These are phyloP conservation scores for Lichtheimia ornata DNA, from an alignment of 371 early-diverging fungal species.

Conservation along the genomic window DNA sequence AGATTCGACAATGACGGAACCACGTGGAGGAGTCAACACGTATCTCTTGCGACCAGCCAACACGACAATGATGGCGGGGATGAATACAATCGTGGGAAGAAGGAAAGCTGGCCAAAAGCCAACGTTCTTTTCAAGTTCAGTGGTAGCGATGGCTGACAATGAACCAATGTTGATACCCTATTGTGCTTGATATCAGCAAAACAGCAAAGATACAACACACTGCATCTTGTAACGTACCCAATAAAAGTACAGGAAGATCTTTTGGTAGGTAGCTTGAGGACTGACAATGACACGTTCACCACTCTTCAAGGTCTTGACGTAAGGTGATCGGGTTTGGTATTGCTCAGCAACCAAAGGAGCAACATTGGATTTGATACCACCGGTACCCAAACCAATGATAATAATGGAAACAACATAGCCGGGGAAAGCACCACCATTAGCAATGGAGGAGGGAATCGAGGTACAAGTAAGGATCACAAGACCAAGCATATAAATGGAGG, in stretches of 20 bases:
- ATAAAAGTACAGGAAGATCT: slow-evolving; percentile 67
- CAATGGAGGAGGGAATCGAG: slow-evolving; percentile 55
- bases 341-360: slow-evolving; percentile 55
- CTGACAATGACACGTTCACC: slow-evolving; percentile 48
- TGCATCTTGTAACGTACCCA: slow-evolving; percentile 29
- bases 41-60: slow-evolving; percentile 58
- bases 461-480: slow-evolving; percentile 66
- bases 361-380: slow-evolving; percentile 55
- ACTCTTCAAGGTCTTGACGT: slow-evolving; percentile 25
- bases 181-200: background rate
- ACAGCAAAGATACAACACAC: background rate
- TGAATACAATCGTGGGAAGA: slow-evolving; percentile 68
- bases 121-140: slow-evolving; percentile 54
- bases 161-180: slow-evolving; percentile 77
- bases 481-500: slow-evolving; percentile 69
- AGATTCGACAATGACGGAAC: slow-evolving; percentile 49
- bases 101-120: slow-evolving; percentile 72
- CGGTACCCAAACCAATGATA: slow-evolving; percentile 68
- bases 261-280: slow-evolving; percentile 51
- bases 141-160: slow-evolving; percentile 64
- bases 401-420: slow-evolving; percentile 66
- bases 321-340: slow-evolving; percentile 31
- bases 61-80: slow-evolving; percentile 61
- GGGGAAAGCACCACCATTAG: slow-evolving; percentile 56
- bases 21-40: slow-evolving; percentile 60